phyloP scores from a whole-genome alignment of 1,139 yeast species.

The Blastobotrys ciferrii region DNA sequence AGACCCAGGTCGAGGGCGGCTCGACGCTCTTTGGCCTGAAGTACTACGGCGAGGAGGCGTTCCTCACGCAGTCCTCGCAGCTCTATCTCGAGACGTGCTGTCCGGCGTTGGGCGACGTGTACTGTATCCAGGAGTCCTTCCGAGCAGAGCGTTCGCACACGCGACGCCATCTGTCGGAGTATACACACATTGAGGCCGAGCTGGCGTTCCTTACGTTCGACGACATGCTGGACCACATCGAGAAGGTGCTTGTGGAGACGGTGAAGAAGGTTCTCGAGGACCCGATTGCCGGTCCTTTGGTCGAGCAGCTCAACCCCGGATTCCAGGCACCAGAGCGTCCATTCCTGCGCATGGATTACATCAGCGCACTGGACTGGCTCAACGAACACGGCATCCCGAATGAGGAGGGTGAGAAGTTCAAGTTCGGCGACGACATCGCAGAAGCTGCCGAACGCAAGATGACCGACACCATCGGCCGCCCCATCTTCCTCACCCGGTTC shows the following conservation, averaged over 20 bases:
- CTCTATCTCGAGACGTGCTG: conserved; percentile 93
- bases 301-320: conserved; percentile 88
- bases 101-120: conserved; percentile 95
- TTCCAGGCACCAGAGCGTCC: conserved; percentile 82
- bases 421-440: conserved; percentile 98
- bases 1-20: conserved; percentile 99
- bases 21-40: conserved; percentile 89
- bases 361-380: conserved; percentile 92
- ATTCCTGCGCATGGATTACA: conserved; percentile 87
- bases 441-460: conserved; percentile 99
- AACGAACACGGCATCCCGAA: conserved; percentile 90
- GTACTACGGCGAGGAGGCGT: conserved; percentile 97
- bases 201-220: conserved; percentile 83
- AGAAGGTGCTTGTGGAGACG: conserved; percentile 65
- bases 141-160: conserved; percentile 99
- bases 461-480: conserved; percentile 92
- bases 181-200: conserved; percentile 96
- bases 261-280: conserved; percentile 80
- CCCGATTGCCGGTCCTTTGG: conserved; percentile 86
- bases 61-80: conserved; percentile 94
- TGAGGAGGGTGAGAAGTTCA: conserved; percentile 90
- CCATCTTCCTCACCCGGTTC: conserved; percentile 88
- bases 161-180: conserved; percentile 95
- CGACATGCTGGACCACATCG: conserved; percentile 82
- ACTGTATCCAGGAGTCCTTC: conserved; percentile 97